These are phyloP conservation scores for Lyophyllum atratum DNA, from an alignment of 768 basidiomycete genomes.

Conservation along the genomic window DNA sequence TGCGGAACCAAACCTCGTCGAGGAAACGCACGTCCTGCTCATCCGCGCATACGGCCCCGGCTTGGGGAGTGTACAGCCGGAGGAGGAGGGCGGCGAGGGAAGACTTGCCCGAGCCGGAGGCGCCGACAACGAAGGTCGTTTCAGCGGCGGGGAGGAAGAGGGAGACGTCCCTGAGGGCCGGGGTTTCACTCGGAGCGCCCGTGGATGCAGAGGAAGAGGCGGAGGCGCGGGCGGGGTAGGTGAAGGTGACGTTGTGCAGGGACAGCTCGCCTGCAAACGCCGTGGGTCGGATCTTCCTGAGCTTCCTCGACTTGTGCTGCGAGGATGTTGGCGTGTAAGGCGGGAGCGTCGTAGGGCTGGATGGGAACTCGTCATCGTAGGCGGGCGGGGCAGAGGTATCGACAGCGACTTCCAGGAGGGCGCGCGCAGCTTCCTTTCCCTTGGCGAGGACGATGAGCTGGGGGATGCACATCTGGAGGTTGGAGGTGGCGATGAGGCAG, in stretches of 20 bases:
- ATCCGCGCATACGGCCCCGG: slow-evolving; percentile 77
- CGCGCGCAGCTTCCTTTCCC: slow-evolving; percentile 81
- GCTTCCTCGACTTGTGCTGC: slow-evolving; percentile 27
- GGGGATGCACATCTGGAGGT: slow-evolving; percentile 86
- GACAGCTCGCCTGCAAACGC: slow-evolving; percentile 74
- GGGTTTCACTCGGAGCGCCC: slow-evolving; percentile 44
- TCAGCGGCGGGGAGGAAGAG: slow-evolving; percentile 75
- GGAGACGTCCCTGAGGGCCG: slow-evolving; percentile 65
- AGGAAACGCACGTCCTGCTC: slow-evolving; percentile 78
- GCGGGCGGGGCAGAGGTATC: slow-evolving; percentile 32
- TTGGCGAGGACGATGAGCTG: slow-evolving; percentile 75
- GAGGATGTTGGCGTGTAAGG: slow-evolving; percentile 8
- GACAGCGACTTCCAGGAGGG: slow-evolving; percentile 63
- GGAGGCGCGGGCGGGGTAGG: slow-evolving; percentile 72
- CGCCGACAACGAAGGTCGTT: slow-evolving; percentile 88
- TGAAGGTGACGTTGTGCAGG: slow-evolving; percentile 74
- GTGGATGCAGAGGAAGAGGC: neutral
- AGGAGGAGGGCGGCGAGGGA: slow-evolving; percentile 85
- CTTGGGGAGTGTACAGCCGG: slow-evolving; percentile 67
- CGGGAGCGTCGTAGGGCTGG: neutral
- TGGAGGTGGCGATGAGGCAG: slow-evolving; percentile 85
- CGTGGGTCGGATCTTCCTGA: slow-evolving; percentile 68
- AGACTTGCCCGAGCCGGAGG: slow-evolving; percentile 92
- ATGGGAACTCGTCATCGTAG: slow-evolving; percentile 2
- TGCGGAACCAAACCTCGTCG: slow-evolving; percentile 67